These are phyloP conservation scores for Ascoidea tarda DNA, from an alignment of 805 yeast species.

Conservation along the genomic window DNA sequence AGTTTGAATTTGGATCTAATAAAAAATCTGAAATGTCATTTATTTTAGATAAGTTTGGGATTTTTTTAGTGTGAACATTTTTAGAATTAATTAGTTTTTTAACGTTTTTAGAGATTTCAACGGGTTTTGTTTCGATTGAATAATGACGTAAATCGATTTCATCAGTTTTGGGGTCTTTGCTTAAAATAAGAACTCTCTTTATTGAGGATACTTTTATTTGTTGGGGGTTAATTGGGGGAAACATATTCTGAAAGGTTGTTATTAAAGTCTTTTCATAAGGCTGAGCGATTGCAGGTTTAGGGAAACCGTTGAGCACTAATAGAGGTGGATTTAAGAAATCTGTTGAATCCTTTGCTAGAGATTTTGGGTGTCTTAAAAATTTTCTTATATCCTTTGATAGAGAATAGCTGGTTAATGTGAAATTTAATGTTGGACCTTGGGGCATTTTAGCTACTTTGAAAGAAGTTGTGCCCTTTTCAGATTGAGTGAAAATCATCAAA, in stretches of 20 bases:
- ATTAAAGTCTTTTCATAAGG: slow-evolving; percentile 70
- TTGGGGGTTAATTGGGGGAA: slow-evolving; percentile 89
- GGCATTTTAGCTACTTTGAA: slow-evolving; percentile 80
- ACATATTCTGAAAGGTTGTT: slow-evolving; percentile 88
- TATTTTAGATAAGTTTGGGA: slow-evolving; percentile 58
- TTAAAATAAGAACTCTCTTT: slow-evolving; percentile 73
- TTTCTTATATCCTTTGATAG: slow-evolving; percentile 67
- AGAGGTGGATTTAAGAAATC: slow-evolving; percentile 75
- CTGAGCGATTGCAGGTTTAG: slow-evolving; percentile 38
- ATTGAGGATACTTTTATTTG: slow-evolving; percentile 59
- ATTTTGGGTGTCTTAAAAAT: slow-evolving; percentile 64
- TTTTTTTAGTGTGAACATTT: slow-evolving; percentile 38
- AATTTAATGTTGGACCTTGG: slow-evolving; percentile 86
- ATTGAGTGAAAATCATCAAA: slow-evolving; percentile 74
- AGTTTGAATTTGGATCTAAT: slow-evolving; percentile 68
- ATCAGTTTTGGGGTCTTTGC: slow-evolving; percentile 57
- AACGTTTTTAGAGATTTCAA: slow-evolving; percentile 61
- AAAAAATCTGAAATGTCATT: slow-evolving; percentile 74
- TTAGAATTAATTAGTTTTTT: slow-evolving; percentile 56
- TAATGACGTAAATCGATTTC: slow-evolving; percentile 81
- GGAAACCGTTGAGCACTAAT: slow-evolving; percentile 85
- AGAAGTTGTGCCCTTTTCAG: slow-evolving; percentile 65
- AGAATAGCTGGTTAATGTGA: slow-evolving; percentile 64
- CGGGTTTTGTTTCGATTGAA: slow-evolving; percentile 73
- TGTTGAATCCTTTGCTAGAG: slow-evolving; percentile 44